Conservation (phyloP, 208 protist species). For the Crithidia brevicula region DNA sequence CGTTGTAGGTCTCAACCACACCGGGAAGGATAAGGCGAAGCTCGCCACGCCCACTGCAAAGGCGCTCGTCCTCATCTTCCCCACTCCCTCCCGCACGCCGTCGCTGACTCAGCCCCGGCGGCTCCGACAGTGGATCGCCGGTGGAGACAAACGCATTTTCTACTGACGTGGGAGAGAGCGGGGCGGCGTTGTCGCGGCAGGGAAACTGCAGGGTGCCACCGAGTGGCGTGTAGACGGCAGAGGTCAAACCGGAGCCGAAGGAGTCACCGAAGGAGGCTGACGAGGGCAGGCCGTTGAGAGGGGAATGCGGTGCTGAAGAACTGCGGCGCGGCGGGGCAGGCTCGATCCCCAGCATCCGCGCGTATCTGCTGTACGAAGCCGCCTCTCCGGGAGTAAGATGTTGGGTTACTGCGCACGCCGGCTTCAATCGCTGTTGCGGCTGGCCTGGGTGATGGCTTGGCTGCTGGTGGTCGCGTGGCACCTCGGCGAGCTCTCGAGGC, state of each 20-base stretch:
- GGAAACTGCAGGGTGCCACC: slow-evolving; percentile 13
- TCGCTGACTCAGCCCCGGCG: not conserved
- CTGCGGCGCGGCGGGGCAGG: not conserved
- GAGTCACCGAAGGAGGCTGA: slow-evolving; percentile 10
- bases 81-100: not conserved
- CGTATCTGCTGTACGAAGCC: slow-evolving; percentile 9
- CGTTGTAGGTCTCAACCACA: slow-evolving; percentile 10
- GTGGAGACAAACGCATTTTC: not conserved
- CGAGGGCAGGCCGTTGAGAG: not conserved
- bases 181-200: slow-evolving; percentile 2
- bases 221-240: slow-evolving; percentile 6
- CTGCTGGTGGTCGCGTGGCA: not conserved
- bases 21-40: not conserved
- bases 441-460: too few species aligned
- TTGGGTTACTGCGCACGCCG: too few species aligned
- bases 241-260: not conserved
- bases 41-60: not conserved
- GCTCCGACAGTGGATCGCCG: slow-evolving; percentile 4
- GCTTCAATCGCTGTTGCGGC: too few species aligned
- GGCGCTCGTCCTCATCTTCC: not conserved
- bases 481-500: too few species aligned
- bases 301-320: not conserved
- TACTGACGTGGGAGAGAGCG: not conserved
- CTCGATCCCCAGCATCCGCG: slow-evolving; percentile 5
- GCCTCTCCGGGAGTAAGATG: not conserved